Evolutionary conservation across 352 stramenopile species (phyloP), one percentile per base, ranked within the genome.

Genomic region (Globisporangium paroecandrum): DNA sequence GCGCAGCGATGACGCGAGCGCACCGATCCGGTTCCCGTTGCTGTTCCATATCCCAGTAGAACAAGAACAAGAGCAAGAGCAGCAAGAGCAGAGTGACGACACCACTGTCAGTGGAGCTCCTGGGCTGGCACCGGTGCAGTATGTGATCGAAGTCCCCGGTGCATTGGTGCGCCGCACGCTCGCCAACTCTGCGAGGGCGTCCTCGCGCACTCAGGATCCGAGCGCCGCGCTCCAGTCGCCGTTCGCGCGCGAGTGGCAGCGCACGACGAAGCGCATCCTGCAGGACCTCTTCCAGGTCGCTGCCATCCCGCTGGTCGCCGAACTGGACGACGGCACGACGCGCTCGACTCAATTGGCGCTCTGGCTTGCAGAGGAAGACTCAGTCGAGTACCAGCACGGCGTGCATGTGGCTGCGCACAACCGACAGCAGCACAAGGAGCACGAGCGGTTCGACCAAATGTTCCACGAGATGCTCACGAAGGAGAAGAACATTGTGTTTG

Each of bases 401-500:
- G 62, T 81, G 20, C 69, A 73, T 22, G 80, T 72, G 9, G 75
- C 65, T 10, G 64, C 68, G 29, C 70, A 87, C 51, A 92, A 92
- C 56, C 70, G 73, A n/a, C 51, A 62, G 7, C 70, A 72, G 59
- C 77, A 81, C 25, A 69, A 64, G 3, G 71, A 85, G 65, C 79
- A 87, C 57, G 59, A 71, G 32, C 55, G 83, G 58, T 93, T 95
- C 69, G 69, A 91, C 38, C 74, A 82, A 43, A 62, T 80, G 9
- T 95, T 90, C 59, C 60, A 83, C 49, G 25, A 69, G 20, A 85
- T 91, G 79, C 76, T 95, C 24, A 84, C 76, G 27, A 78, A 70
- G 36, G 87, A 95, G 67, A 89, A 85, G 61, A 89, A 91, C 71
- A 82, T 95, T 29, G 85, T 95, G 64, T 84, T 92, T 47, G 60